A percentile compares a stretch with the other conserved stretches of the same genome.
Evolutionary conservation across 2,329 filamentous ascomycete species (phyloP).

Genomic region (Falciphora oryzae): DNA sequence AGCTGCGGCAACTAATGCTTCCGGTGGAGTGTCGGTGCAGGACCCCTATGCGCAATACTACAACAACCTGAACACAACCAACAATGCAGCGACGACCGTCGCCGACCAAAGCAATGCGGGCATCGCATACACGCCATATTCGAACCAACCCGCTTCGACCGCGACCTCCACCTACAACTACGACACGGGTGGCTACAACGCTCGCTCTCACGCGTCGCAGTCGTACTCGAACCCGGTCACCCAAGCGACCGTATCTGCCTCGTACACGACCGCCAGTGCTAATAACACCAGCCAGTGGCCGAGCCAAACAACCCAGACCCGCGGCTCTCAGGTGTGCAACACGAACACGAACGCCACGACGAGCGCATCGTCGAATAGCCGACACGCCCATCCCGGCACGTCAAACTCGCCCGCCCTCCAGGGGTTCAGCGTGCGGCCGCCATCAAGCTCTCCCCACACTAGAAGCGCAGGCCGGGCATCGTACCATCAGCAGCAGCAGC

Average conservation of each 20-base stretch:
- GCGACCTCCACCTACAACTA: slow-evolving; percentile 18
- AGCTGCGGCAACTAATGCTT: slow-evolving; percentile 7
- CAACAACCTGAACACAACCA: slow-evolving; percentile 12
- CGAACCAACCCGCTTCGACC: slow-evolving; percentile 13
- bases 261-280: slow-evolving; percentile 20
- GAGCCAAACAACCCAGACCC: slow-evolving; percentile 20
- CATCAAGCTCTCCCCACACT: slow-evolving; percentile 20
- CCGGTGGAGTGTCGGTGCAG: slow-evolving; percentile 13
- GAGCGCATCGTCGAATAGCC: slow-evolving; percentile 17
- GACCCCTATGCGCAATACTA: slow-evolving; percentile 23
- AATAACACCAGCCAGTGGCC: slow-evolving; percentile 20
- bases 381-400: slow-evolving; percentile 5
- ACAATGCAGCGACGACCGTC: slow-evolving; percentile 13
- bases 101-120: slow-evolving; percentile 6
- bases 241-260: slow-evolving; percentile 23
- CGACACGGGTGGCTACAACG: slow-evolving; percentile 20
- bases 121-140: slow-evolving; percentile 15
- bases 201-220: slow-evolving; percentile 8
- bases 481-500: slow-evolving; percentile 22
- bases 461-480: slow-evolving; percentile 17
- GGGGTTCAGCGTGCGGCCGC: slow-evolving; percentile 21
- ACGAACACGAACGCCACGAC: slow-evolving; percentile 17
- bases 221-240: slow-evolving; percentile 16
- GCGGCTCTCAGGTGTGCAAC: slow-evolving; percentile 23
- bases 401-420: slow-evolving; percentile 16